Evolutionary conservation across 805 yeast species (phyloP), one percentile per base, ranked within the genome.

Genomic region (Candida fluviatilis): DNA sequence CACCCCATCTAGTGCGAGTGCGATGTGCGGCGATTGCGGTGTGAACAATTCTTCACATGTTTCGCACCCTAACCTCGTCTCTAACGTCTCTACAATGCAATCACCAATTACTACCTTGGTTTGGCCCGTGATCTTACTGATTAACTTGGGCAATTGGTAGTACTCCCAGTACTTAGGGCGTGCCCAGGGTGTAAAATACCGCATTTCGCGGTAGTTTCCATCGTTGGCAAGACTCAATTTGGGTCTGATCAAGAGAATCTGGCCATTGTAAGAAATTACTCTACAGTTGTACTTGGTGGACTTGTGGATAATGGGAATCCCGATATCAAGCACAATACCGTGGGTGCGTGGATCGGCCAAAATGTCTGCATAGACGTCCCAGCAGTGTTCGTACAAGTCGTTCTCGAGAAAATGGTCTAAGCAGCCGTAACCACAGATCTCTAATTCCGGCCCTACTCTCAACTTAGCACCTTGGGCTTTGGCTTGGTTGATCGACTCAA

Each of bases 11-110:
- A 93, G 66, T 0, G 96, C 77, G 87, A 91, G 81, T 14, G 79
- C 78, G 39, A 93, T 85, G 60, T 91, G 96, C 3, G 99, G 99
- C 3, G 96, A 81, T 47, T 87, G 83, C 1, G 99, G 99, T 0
- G 99, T 93, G 61, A 93, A 93, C 40, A 93, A 69, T 61, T 93
- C 99, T 59, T 93, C 99, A 60, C 99, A 93, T 0, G 99, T 95
- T 62, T 93, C 99, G 32, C 91, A 87, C n/a, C 99, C 99, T 39
- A 93, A 72, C 31, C 84, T 81, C 0, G 98, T 88, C 52, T 90
- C 97, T 41, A 78, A 57, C 1, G 96, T 84, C 37, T 84, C 78
- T 31, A 93, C 67, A 3, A 87, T 84, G 39, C 95, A 95, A 68
- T 93, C 98, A 36, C 99, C 99, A 61, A 93, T 81, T 19, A 75